Percentiles rank a stretch among this genome's conserved stretches.
Conservation (phyloP, 805 yeast species). For the Candida broadrunensis region DNA sequence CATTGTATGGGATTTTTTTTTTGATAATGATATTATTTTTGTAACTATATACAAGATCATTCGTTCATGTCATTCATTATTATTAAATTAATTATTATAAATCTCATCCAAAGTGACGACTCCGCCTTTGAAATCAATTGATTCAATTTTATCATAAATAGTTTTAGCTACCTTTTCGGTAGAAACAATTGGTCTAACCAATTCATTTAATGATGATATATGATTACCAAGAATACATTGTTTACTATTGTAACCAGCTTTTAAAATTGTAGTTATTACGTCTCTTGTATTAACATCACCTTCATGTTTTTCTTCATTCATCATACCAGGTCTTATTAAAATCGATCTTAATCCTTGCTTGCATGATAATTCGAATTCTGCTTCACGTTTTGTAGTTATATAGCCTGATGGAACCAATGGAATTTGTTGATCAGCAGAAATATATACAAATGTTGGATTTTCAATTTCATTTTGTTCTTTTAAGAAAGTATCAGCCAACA, state of each 20-base stretch:
- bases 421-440: conserved; percentile 75
- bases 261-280: conserved; percentile 40
- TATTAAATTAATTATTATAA: conserved; percentile 1
- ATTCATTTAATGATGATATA: conserved; percentile 37
- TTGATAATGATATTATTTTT: too few species aligned
- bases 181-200: conserved; percentile 61
- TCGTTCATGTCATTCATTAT: too few species aligned
- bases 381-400: conserved; percentile 70
- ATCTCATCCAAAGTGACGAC: conserved; percentile 15
- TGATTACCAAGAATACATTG: conserved; percentile 35
- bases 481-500: conserved; percentile 55
- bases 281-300: conserved; percentile 31
- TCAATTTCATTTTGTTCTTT: conserved; percentile 22
- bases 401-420: conserved; percentile 71
- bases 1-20: too few species aligned
- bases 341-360: conserved; percentile 54
- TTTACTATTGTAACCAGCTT: conserved; percentile 44
- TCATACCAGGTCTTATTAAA: conserved; percentile 75
- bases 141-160: conserved; percentile 52
- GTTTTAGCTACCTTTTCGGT: conserved; percentile 67
- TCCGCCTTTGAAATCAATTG: conserved; percentile 8
- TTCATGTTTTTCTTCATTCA: conserved; percentile 55
- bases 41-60: too few species aligned
- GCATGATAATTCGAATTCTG: conserved; percentile 58
- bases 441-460: conserved; percentile 49